phyloP scores from a whole-genome alignment of 192 early-diverging fungal genomes.

The Mycoemilia scoparia region DNA sequence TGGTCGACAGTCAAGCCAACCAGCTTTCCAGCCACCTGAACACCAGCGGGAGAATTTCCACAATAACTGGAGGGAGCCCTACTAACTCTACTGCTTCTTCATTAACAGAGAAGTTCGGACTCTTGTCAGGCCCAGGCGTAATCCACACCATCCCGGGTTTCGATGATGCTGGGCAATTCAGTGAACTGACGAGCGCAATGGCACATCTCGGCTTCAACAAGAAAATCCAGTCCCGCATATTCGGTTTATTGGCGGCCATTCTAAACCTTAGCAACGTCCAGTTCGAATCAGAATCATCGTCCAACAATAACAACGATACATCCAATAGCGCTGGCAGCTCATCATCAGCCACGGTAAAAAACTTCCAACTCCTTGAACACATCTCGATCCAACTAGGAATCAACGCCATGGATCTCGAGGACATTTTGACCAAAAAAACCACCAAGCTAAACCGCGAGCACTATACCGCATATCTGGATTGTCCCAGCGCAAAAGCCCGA shows the following conservation, averaged over 20 bases:
- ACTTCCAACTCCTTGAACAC: constrained; percentile 55
- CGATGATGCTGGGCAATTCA: constrained; percentile 39
- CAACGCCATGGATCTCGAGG: constrained; percentile 52
- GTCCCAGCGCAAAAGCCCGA: constrained; percentile 51
- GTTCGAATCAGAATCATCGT: constrained; percentile 54
- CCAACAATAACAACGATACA: constrained; percentile 46
- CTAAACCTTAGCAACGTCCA: constrained; percentile 75
- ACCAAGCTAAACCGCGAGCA: constrained; percentile 67
- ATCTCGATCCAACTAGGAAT: constrained; percentile 77
- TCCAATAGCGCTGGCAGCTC: constrained; percentile 43
- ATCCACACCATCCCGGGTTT: constrained; percentile 61
- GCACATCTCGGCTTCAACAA: constrained; percentile 46
- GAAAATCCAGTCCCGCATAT: constrained; percentile 62
- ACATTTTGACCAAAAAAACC: constrained; percentile 65
- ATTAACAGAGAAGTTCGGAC: constrained; percentile 32
- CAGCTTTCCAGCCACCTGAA: too few species aligned
- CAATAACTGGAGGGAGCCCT: too few species aligned
- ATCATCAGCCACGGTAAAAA: constrained; percentile 66
- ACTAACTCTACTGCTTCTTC: constrained; percentile 21
- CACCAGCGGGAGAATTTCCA: too few species aligned
- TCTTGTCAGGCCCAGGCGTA: constrained; percentile 20
- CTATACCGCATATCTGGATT: constrained; percentile 74
- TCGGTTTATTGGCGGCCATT: constrained; percentile 68
- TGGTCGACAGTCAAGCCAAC: constrained; percentile 36
- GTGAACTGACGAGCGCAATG: constrained; percentile 39